These are phyloP conservation scores for Volvox carteri DNA, from an alignment of 163 green algal species.

Conservation along the genomic window DNA sequence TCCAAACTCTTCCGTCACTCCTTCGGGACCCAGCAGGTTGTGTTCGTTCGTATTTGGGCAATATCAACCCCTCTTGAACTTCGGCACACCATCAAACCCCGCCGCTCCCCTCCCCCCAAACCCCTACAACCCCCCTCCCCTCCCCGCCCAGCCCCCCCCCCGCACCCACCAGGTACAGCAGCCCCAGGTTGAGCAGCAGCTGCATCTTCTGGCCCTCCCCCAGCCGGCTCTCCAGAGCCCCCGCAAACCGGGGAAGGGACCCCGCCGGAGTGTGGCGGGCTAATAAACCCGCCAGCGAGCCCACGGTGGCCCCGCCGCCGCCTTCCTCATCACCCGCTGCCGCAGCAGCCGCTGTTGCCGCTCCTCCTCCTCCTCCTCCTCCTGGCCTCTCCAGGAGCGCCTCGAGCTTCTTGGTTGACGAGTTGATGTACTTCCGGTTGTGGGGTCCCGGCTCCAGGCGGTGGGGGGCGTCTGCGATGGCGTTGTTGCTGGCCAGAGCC, in stretches of 20 bases:
- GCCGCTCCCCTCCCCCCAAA: slow-evolving; percentile 20
- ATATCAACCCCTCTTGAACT: too few species aligned
- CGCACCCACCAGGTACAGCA: slow-evolving; percentile 77
- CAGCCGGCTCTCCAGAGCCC: slow-evolving; percentile 78
- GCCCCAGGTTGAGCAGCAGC: slow-evolving; percentile 82
- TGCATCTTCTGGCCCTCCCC: slow-evolving; percentile 76
- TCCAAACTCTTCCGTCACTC: too few species aligned
- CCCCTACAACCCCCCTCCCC: not conserved
- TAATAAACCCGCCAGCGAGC: slow-evolving; percentile 29
- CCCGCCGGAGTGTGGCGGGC: slow-evolving; percentile 37
- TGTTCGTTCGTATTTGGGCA: too few species aligned
- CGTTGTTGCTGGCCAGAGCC: slow-evolving; percentile 82
- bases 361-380: not conserved
- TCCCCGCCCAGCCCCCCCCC: not conserved
- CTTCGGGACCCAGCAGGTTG: too few species aligned
- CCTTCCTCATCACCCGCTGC: not conserved
- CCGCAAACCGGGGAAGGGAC: not conserved
- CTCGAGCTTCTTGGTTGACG: slow-evolving; percentile 78
- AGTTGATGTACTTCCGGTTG: slow-evolving; percentile 55
- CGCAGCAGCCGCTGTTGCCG: not conserved
- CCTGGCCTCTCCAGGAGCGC: slow-evolving; percentile 72
- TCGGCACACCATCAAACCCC: too few species aligned
- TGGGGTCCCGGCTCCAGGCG: slow-evolving; percentile 52
- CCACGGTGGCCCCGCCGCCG: slow-evolving; percentile 8
- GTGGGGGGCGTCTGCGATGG: slow-evolving; percentile 59